A percentile compares a stretch with the other conserved stretches of the same genome.
These are phyloP conservation scores for Viola odorata DNA, from an alignment of 345 rosid genomes.

Conservation along the genomic window DNA sequence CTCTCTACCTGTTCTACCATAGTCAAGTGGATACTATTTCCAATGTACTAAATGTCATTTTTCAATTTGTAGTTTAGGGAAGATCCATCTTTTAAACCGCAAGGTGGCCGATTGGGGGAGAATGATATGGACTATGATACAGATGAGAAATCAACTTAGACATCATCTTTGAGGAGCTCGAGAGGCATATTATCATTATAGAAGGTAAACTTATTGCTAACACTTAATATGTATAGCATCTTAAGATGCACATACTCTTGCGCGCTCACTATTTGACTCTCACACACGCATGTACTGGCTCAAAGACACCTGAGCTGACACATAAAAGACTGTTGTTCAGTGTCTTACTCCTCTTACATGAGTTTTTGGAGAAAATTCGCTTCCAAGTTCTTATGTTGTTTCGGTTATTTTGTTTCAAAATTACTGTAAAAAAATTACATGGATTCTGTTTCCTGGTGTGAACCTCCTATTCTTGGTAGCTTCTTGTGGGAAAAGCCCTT, in stretches of 20 bases:
- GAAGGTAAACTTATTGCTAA: slow-evolving; percentile 49
- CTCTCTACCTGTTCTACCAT: not conserved
- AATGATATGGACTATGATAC: slow-evolving; percentile 99
- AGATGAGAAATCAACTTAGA: slow-evolving; percentile 94
- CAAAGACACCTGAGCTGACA: not conserved
- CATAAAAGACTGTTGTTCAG: not conserved
- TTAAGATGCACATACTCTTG: not conserved
- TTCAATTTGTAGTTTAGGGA: slow-evolving; percentile 56
- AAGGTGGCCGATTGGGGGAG: slow-evolving; percentile 96
- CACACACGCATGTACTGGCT: not conserved
- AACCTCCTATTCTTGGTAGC: not conserved
- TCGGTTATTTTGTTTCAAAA: not conserved
- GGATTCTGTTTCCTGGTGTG: not conserved
- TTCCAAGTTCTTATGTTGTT: not conserved
- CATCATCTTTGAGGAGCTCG: slow-evolving; percentile 92
- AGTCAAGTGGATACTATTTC: not conserved
- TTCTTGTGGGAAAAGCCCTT: no score
- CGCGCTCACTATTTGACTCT: no score
- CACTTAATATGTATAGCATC: slow-evolving; percentile 1
- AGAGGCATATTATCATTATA: slow-evolving; percentile 87
- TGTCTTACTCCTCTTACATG: no score
- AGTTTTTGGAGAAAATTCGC: not conserved
- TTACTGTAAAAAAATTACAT: not conserved
- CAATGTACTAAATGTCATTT: slow-evolving; percentile 14
- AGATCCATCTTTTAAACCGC: slow-evolving; percentile 97